phyloP scores from a whole-genome alignment of 2,329 filamentous ascomycete genomes.

The Monosporascus sp. region DNA sequence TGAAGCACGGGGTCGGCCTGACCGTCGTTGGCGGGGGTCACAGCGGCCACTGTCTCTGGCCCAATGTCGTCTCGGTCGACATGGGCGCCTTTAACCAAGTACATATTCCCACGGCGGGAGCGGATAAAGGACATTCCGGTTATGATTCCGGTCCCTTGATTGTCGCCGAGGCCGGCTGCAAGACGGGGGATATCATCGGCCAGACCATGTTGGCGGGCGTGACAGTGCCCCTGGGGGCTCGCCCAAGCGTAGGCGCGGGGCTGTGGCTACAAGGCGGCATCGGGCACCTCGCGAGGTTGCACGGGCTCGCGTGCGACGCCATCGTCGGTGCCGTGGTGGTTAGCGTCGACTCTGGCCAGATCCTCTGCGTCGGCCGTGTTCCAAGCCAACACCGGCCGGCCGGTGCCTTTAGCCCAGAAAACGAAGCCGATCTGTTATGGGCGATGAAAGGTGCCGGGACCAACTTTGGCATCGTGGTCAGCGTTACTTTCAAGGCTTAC shows the following conservation, averaged over 20 bases:
- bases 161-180: slow-evolving; percentile 51
- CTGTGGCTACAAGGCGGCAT: slow-evolving; percentile 62
- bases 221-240: slow-evolving; percentile 53
- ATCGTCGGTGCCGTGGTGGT: slow-evolving; percentile 57
- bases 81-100: slow-evolving; percentile 52
- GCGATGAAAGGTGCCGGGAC: slow-evolving; percentile 53
- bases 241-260: slow-evolving; percentile 59
- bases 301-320: slow-evolving; percentile 54
- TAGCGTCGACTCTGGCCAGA: slow-evolving; percentile 38
- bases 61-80: slow-evolving; percentile 49
- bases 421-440: slow-evolving; percentile 50
- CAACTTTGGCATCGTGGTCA: slow-evolving; percentile 53
- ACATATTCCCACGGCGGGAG: slow-evolving; percentile 30
- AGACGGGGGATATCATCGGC: slow-evolving; percentile 45
- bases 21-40: slow-evolving; percentile 54
- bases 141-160: slow-evolving; percentile 30
- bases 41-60: slow-evolving; percentile 51
- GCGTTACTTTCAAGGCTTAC: slow-evolving; percentile 44
- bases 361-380: slow-evolving; percentile 47
- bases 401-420: slow-evolving; percentile 35
- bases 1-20: slow-evolving; percentile 37
- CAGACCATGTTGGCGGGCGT: slow-evolving; percentile 40
- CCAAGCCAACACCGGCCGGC: slow-evolving; percentile 37
- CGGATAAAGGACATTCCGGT: slow-evolving; percentile 12
- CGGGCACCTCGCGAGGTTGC: slow-evolving; percentile 48